phyloP scores from a whole-genome alignment of 768 basidiomycete genomes.

The Sporobolomyces phaffii region DNA sequence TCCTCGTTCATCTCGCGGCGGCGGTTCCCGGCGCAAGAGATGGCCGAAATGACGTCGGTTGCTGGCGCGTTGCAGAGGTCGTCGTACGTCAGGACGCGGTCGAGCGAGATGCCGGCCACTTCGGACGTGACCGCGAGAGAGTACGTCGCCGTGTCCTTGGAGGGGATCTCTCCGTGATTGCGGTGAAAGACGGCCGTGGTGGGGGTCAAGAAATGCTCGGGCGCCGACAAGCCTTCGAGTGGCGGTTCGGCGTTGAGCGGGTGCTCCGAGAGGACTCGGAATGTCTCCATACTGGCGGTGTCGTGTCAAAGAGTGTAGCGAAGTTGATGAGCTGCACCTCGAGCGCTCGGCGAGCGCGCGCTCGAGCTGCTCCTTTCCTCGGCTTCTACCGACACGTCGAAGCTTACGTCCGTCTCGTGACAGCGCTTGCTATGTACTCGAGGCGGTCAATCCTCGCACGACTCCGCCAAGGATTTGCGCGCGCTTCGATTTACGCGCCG shows the following conservation, averaged over 20 bases:
- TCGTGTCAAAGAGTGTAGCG: no score
- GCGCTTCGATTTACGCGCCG: no score
- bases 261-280: slow-evolving; percentile 39
- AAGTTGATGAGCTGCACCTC: no score
- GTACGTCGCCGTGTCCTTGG: slow-evolving; percentile 40
- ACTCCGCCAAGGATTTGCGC: no score
- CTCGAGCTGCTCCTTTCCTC: no score
- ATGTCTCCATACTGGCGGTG: no score
- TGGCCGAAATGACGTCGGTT: slow-evolving; percentile 52
- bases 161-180: slow-evolving; percentile 55
- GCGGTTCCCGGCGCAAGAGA: slow-evolving; percentile 50
- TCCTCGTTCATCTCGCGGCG: slow-evolving; percentile 25
- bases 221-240: slow-evolving; percentile 54
- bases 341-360: no score
- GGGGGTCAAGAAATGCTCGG: slow-evolving; percentile 60
- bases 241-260: slow-evolving; percentile 70
- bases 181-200: slow-evolving; percentile 63
- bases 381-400: no score
- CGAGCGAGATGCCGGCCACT: not conserved
- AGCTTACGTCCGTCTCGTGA: no score
- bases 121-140: slow-evolving; percentile 41
- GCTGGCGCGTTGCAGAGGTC: slow-evolving; percentile 37
- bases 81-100: slow-evolving; percentile 36
- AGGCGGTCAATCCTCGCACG: no score
- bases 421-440: no score